A percentile compares a stretch with the other conserved stretches of the same genome.
These are phyloP conservation scores for Podila epigama DNA, from an alignment of 192 early-diverging fungal genomes.

Conservation along the genomic window DNA sequence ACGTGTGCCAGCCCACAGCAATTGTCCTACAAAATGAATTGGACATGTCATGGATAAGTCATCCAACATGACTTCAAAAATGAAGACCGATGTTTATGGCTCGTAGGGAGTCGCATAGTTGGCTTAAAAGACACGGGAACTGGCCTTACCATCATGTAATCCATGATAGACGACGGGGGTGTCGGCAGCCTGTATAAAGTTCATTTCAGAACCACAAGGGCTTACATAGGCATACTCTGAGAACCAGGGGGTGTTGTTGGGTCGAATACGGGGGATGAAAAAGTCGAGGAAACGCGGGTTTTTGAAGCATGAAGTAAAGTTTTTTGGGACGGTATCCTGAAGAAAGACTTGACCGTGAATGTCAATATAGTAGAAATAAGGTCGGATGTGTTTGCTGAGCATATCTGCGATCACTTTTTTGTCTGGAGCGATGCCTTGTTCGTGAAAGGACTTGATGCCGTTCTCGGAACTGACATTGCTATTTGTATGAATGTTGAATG, in stretches of 20 bases:
- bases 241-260: constrained; percentile 11
- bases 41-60: background rate
- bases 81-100: background rate
- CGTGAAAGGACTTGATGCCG: background rate
- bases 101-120: background rate
- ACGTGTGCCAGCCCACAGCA: constrained; percentile 29
- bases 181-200: constrained; percentile 44
- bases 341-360: constrained; percentile 43
- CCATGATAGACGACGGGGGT: constrained; percentile 40
- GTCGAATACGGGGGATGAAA: constrained; percentile 13
- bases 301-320: constrained; percentile 38
- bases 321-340: constrained; percentile 35
- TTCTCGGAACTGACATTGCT: background rate
- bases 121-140: background rate
- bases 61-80: background rate
- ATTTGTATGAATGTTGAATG: background rate
- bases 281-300: constrained; percentile 35
- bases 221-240: constrained; percentile 16
- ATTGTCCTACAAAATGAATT: constrained; percentile 11
- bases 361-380: constrained; percentile 45
- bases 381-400: constrained; percentile 11
- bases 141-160: constrained; percentile 4
- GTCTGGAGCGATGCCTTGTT: background rate
- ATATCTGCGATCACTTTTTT: background rate
- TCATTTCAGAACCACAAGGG: constrained; percentile 41